Percentiles rank a stretch among this genome's conserved stretches.
Conservation (phyloP, 805 yeast genomes). For the Jamesozyma hellenica region DNA sequence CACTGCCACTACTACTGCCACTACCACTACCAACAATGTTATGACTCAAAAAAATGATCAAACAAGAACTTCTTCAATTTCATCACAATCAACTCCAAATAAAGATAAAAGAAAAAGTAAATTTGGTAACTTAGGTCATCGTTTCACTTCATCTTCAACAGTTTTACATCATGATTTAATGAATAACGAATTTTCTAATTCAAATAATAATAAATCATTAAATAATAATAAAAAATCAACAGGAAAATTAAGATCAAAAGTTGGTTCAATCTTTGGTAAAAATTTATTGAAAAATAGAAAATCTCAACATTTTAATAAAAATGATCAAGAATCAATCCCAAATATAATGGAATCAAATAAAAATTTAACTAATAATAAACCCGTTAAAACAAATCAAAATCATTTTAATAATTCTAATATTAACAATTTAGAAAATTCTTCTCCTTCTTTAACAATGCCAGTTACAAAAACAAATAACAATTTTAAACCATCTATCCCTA, state of each 20-base stretch:
- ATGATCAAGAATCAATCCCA: conserved; percentile 2
- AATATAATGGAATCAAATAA: background rate
- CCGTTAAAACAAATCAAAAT: no score
- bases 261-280: conserved; percentile 65
- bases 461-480: no score
- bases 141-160: conserved; percentile 24
- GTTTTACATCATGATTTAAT: conserved; percentile 25
- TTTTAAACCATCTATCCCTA: no score
- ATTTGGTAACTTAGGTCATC: conserved; percentile 19
- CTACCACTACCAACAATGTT: no score
- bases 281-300: conserved; percentile 38
- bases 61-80: background rate
- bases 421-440: no score
- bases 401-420: no score
- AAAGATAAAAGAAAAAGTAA: conserved; percentile 21
- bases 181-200: conserved; percentile 25
- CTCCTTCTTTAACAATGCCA: no score
- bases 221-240: conserved; percentile 25
- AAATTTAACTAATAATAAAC: no score
- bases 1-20: no score
- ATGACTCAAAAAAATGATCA: background rate
- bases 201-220: conserved; percentile 23
- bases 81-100: background rate
- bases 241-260: conserved; percentile 48
- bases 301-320: conserved; percentile 6